These are phyloP conservation scores for Iberis pinnata DNA, from an alignment of 345 rosid species.

Conservation along the genomic window DNA sequence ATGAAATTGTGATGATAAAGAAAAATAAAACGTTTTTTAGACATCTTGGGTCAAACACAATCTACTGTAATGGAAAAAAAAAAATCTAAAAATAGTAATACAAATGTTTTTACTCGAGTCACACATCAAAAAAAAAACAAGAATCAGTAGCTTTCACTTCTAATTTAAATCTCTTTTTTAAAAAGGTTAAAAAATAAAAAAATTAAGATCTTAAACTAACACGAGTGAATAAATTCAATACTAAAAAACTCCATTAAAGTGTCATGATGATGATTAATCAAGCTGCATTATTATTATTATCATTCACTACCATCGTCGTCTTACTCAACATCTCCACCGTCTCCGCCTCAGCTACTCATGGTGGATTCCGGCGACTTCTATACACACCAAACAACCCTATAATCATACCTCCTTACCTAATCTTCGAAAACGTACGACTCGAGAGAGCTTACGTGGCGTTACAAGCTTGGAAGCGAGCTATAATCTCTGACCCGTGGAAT, in stretches of 20 bases:
- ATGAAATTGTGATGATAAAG: conserved; percentile 1
- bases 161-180: conserved; percentile 13
- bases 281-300: not conserved
- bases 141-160: conserved; percentile 9
- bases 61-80: conserved; percentile 12
- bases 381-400: conserved; percentile 27
- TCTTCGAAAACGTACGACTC: conserved; percentile 52
- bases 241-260: conserved; percentile 10
- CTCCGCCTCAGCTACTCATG: not conserved
- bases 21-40: not conserved
- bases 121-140: conserved; percentile 16
- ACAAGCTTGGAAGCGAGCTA: conserved; percentile 71
- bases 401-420: conserved; percentile 34
- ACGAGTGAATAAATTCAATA: conserved; percentile 9
- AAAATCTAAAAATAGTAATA: conserved; percentile 19
- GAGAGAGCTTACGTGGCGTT: conserved; percentile 62
- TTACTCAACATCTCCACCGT: conserved; percentile 16
- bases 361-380: conserved; percentile 26
- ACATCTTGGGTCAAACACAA: conserved; percentile 24
- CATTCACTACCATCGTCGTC: conserved; percentile 22
- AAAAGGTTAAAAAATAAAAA: too few relatives aligned
- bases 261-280: conserved; percentile 33
- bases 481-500: conserved; percentile 60
- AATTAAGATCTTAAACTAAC: conserved; percentile 6
- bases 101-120: conserved; percentile 4